These are phyloP conservation scores for Phytophthora syringae DNA, from an alignment of 352 stramenopile genomes.

Conservation along the genomic window DNA sequence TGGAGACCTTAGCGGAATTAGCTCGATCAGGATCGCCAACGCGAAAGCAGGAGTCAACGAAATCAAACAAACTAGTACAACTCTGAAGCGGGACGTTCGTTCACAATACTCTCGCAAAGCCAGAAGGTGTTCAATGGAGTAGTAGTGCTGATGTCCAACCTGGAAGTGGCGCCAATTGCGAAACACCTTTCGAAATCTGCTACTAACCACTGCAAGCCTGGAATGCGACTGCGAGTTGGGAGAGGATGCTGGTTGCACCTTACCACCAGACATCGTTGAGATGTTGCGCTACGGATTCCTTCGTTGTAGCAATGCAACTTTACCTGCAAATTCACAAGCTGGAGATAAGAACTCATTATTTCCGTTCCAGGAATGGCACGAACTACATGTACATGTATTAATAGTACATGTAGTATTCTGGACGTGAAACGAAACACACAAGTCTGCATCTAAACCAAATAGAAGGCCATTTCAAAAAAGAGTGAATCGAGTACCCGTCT, in stretches of 20 bases:
- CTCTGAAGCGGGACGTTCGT: background rate
- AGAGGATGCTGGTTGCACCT: background rate
- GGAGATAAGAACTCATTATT: background rate
- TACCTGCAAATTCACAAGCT: no score
- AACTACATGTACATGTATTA: background rate
- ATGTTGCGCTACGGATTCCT: no score
- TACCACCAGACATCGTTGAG: background rate
- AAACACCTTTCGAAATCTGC: background rate
- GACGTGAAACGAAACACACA: no score
- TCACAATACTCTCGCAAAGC: slow-evolving; percentile 15
- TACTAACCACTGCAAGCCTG: background rate
- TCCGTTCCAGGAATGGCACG: background rate
- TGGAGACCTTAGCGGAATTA: slow-evolving; percentile 24
- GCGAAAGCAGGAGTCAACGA: slow-evolving; percentile 16
- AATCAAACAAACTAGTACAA: slow-evolving; percentile 3
- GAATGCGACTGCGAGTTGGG: background rate
- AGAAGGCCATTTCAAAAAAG: no score
- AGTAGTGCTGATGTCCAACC: slow-evolving; percentile 9
- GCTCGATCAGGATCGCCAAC: slow-evolving; percentile 20
- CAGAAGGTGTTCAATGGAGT: slow-evolving; percentile 11
- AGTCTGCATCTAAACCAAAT: no score
- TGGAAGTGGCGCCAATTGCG: background rate
- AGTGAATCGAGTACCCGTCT: no score
- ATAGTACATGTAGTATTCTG: no score
- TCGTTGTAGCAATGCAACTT: no score